Conservation (phyloP, 2,329 filamentous ascomycete species). For the Plenodomus biglobosus region DNA sequence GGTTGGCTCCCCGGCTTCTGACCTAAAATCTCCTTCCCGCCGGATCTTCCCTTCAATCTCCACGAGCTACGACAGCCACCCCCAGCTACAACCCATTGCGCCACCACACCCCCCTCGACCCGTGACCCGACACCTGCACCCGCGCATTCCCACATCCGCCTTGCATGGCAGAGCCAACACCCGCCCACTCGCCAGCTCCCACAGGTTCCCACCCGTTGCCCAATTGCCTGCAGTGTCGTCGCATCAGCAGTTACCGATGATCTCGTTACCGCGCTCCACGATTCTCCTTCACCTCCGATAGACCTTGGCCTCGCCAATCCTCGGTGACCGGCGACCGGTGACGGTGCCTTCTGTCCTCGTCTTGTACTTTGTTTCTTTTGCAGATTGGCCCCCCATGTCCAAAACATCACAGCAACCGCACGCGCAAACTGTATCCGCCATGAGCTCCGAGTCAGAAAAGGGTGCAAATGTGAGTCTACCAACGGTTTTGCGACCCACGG, state of each 20-base stretch:
- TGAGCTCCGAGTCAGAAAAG: slow-evolving; percentile 21
- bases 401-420: slow-evolving; percentile 21
- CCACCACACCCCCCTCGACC: slow-evolving; percentile 15
- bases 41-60: slow-evolving; percentile 23
- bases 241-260: slow-evolving; percentile 35
- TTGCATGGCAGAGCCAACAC: slow-evolving; percentile 36
- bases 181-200: slow-evolving; percentile 17
- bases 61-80: slow-evolving; percentile 16
- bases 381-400: slow-evolving; percentile 17
- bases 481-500: too few relatives aligned
- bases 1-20: slow-evolving; percentile 3
- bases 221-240: slow-evolving; percentile 2
- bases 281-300: slow-evolving; percentile 27
- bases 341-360: slow-evolving; percentile 5
- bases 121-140: slow-evolving; percentile 3
- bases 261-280: slow-evolving; percentile 22
- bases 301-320: slow-evolving; percentile 19
- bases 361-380: background rate
- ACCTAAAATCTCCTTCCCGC: slow-evolving; percentile 13
- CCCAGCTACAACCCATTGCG: slow-evolving; percentile 21
- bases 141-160: slow-evolving; percentile 12
- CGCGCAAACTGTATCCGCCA: slow-evolving; percentile 20
- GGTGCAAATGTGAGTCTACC: slow-evolving; percentile 24
- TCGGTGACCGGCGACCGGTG: background rate
- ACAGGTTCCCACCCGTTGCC: slow-evolving; percentile 16